Evolutionary conservation across 1,284 basidiomycete species (phyloP), one percentile per base, ranked within the genome.

Genomic region (Apiotrichum sp.): DNA sequence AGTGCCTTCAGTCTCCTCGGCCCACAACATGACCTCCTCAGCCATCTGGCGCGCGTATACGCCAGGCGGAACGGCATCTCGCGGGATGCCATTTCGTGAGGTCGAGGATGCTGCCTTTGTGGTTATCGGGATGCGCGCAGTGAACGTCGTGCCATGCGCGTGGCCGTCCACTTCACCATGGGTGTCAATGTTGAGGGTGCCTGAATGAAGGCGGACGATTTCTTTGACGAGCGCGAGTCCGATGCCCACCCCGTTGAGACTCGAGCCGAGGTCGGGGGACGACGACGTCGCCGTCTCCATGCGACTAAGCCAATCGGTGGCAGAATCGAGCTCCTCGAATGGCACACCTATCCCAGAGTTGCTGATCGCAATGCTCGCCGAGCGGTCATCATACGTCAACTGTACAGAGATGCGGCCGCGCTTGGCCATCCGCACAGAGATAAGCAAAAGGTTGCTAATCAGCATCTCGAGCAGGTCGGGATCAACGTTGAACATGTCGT

Each of bases 161-260:
- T 9, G 33, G n/a, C 3, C 14, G 16, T 34, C 33, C 9, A 29
- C 47, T 6, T 43, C 41, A 5, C 16, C 6, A 7, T 47, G 29
- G 33, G 47, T 53, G 42, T 48, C 55, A 38, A 79, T 72, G 0
- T 65, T 48, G 38, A 80, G 65, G 4, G 72, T 67, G 4, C 78
- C 78, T 4, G 69, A 72, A 55, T 79, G 75, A n/a, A 78, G 62
- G 34, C 72, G 73, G 34, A 80, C 64, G 32, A 79, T 65, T 55
- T 77, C 77, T 31, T 65, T 61, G 1, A 65, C 68, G 3, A 74
- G 56, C 57, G 47, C 68, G 8, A 61, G 46, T 16, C 56, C 52
- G 16, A 61, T 50, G 8, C 49, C 59, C 13, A 52, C 51, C 6
- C 53, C 54, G 5, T 66, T 69, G 2, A 45, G 8, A 1, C 50